phyloP scores from a whole-genome alignment of 306 rosid species.

The Cucumis melo region DNA sequence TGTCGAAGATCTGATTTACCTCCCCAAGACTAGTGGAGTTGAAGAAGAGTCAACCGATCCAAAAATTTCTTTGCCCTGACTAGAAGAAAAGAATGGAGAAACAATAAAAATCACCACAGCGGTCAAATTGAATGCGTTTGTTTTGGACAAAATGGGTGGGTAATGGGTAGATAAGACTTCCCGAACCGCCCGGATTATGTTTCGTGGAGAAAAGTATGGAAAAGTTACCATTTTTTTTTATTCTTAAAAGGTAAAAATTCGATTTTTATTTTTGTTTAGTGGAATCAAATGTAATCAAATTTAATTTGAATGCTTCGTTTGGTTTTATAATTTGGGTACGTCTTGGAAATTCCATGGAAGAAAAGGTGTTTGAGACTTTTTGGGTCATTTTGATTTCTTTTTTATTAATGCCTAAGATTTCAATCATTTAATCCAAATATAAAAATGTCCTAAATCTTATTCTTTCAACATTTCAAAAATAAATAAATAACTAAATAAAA shows the following conservation, averaged over 20 bases:
- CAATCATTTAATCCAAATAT: no score
- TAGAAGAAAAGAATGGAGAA: background rate
- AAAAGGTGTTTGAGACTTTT: background rate
- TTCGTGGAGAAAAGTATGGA: background rate
- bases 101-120: background rate
- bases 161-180: background rate
- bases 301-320: background rate
- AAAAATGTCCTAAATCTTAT: no score
- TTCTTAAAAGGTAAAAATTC: no score
- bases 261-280: no score
- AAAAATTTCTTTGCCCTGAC: background rate
- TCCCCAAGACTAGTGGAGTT: background rate
- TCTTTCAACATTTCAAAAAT: no score
- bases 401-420: no score
- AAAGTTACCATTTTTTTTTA: background rate
- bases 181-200: slow-evolving; percentile 2
- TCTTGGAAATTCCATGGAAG: background rate
- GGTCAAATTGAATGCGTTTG: background rate
- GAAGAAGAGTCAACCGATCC: slow-evolving; percentile 1
- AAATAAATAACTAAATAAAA: no score
- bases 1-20: background rate
- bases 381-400: no score
- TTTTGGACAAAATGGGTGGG: background rate
- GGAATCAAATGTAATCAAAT: background rate
- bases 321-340: background rate